phyloP scores from a whole-genome alignment of 331 rosid species.

The Malus hybrid region DNA sequence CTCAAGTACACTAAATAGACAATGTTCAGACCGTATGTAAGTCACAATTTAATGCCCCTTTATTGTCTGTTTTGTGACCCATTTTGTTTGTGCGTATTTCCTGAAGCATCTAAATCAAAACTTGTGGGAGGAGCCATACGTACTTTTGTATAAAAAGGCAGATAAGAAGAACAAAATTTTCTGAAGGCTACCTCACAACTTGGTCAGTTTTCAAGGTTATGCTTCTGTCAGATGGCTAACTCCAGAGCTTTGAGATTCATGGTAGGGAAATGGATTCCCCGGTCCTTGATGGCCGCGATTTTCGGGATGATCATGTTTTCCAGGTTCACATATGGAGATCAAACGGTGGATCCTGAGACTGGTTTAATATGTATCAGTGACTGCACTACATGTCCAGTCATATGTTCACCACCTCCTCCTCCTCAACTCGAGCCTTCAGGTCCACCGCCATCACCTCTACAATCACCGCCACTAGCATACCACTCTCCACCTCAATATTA shows the following conservation, averaged over 20 bases:
- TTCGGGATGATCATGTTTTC: constrained; percentile 23
- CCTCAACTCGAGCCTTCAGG: constrained; percentile 12
- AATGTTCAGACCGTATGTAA: too few species aligned
- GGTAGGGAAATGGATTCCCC: constrained; percentile 12
- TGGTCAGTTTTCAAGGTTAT: constrained; percentile 4
- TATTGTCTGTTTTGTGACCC: too few species aligned
- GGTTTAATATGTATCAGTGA: constrained; percentile 63
- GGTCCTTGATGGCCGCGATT: constrained; percentile 25
- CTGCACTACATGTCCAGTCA: constrained; percentile 66
- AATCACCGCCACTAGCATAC: constrained; percentile 16
- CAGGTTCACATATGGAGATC: constrained; percentile 19
- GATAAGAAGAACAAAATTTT: constrained; percentile 5
- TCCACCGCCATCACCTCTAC: constrained; percentile 44
- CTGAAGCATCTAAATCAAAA: constrained; percentile 36
- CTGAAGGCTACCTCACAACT: not conserved
- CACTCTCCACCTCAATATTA: constrained; percentile 12
- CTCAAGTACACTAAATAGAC: too few species aligned
- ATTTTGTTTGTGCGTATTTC: not conserved
- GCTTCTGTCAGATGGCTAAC: constrained; percentile 25
- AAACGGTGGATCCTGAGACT: constrained; percentile 24
- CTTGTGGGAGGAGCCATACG: constrained; percentile 18
- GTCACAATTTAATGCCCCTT: too few species aligned
- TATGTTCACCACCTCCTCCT: constrained; percentile 60
- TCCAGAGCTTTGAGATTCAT: constrained; percentile 9
- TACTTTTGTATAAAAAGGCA: constrained; percentile 5